Conservation (phyloP, 768 basidiomycete species). For the Amanita rimosa region DNA sequence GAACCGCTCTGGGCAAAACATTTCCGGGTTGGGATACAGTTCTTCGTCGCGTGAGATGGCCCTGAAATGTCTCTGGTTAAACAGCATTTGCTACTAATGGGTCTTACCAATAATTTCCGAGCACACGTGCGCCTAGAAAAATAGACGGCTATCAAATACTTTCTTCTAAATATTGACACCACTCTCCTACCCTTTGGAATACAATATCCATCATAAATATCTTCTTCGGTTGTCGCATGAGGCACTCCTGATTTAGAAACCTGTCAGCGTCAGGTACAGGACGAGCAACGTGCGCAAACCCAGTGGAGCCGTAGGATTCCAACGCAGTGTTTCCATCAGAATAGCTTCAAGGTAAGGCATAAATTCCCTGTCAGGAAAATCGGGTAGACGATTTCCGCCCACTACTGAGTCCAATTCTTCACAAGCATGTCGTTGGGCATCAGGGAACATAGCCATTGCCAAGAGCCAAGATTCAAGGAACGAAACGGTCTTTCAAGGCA, state of each 20-base stretch:
- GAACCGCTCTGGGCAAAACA: constrained; percentile 21
- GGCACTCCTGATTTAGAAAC: constrained; percentile 20
- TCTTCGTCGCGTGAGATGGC: constrained; percentile 37
- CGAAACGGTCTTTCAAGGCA: constrained; percentile 12
- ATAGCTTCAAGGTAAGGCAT: constrained; percentile 36
- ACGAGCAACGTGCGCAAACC: constrained; percentile 14
- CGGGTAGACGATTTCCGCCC: constrained; percentile 27
- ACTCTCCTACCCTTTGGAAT: constrained; percentile 14
- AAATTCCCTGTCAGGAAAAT: constrained; percentile 24
- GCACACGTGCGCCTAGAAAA: constrained; percentile 14
- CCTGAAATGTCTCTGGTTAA: constrained; percentile 15
- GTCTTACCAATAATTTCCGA: constrained; percentile 18
- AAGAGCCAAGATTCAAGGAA: constrained; percentile 5
- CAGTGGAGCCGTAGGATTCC: constrained; percentile 24
- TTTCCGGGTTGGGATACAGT: constrained; percentile 35
- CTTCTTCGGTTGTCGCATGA: constrained; percentile 21
- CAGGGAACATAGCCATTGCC: constrained; percentile 26
- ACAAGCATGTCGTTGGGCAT: constrained; percentile 28
- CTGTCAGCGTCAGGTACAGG: neutral
- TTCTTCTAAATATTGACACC: too few species aligned
- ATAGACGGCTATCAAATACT: too few species aligned
- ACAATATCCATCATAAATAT: constrained; percentile 17
- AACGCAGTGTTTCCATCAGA: constrained; percentile 29
- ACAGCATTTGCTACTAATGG: neutral
- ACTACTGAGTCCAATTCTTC: constrained; percentile 30